phyloP scores from a whole-genome alignment of 257 asterid genomes.

The Primulina huaijiensis region DNA sequence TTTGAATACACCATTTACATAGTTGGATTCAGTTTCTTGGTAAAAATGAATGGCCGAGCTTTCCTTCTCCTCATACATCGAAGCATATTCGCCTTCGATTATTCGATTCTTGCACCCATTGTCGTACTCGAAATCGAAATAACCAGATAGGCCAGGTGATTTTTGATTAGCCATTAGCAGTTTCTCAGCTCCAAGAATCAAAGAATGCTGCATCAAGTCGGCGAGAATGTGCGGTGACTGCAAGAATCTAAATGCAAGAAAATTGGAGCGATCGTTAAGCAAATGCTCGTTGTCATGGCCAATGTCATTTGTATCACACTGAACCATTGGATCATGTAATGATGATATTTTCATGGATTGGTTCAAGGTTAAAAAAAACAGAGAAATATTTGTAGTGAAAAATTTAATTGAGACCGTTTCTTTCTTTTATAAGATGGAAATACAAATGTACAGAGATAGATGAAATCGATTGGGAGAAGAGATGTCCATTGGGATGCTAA shows the following conservation, averaged over 20 bases:
- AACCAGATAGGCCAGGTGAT: constrained; percentile 12
- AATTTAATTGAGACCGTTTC: constrained; percentile 2
- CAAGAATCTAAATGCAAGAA: constrained; percentile 6
- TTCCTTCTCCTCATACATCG: constrained; percentile 17
- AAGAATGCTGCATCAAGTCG: constrained; percentile 26
- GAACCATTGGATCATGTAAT: constrained; percentile 40
- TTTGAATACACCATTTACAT: constrained; percentile 6
- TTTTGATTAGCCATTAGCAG: constrained; percentile 36
- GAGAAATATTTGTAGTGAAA: constrained; percentile 19
- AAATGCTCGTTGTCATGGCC: constrained; percentile 24
- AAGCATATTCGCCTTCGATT: constrained; percentile 5
- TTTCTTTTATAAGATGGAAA: constrained; percentile 30
- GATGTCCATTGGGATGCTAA: constrained; percentile 41
- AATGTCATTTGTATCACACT: constrained; percentile 19
- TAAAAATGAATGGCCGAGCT: neutral
- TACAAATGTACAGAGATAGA: too few relatives aligned
- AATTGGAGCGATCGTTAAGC: constrained; percentile 18
- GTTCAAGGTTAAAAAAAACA: neutral
- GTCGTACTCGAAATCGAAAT: constrained; percentile 15
- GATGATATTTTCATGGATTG: constrained; percentile 24
- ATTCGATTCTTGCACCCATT: constrained; percentile 8
- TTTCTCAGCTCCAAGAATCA: constrained; percentile 53
- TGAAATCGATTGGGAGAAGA: constrained; percentile 7
- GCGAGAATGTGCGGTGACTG: constrained; percentile 20
- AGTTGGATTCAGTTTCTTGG: neutral